Conservation (phyloP, 176 grass and related monocot genomes). For the Oryza punctata region DNA sequence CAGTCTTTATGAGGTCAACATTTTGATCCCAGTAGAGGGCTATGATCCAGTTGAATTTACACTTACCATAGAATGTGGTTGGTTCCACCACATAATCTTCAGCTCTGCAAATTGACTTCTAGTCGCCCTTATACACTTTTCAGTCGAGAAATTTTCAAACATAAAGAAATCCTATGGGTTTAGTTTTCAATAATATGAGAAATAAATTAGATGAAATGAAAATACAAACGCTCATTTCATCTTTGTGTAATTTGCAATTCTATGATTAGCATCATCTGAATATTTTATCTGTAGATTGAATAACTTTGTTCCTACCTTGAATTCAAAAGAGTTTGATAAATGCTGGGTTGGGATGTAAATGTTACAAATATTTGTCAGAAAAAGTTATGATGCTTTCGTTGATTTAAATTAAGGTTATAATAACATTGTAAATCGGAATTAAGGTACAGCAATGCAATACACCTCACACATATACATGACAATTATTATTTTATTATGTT, state of each 20-base stretch:
- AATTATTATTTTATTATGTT: too few relatives aligned
- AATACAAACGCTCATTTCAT: background rate
- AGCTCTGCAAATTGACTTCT: background rate
- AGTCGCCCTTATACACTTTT: background rate
- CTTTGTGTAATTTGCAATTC: background rate
- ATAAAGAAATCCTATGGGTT: background rate
- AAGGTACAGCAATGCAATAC: too few relatives aligned
- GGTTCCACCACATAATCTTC: conserved; percentile 50
- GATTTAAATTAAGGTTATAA: too few relatives aligned
- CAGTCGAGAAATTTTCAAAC: conserved; percentile 16
- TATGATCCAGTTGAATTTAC: conserved; percentile 90
- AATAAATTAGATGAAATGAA: conserved; percentile 1
- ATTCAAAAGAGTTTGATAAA: too few relatives aligned
- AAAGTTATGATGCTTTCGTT: too few relatives aligned
- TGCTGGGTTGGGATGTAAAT: too few relatives aligned
- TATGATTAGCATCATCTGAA: background rate
- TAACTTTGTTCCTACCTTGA: background rate
- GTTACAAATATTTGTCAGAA: too few relatives aligned
- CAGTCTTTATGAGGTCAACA: conserved; percentile 68
- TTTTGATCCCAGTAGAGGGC: conserved; percentile 71
- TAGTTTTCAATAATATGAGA: conserved; percentile 1
- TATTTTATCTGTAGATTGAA: background rate
- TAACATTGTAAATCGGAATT: too few relatives aligned
- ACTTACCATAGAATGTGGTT: conserved; percentile 85
- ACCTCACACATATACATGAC: too few relatives aligned